Evolutionary conservation across 495 filamentous ascomycete species (phyloP).

Genomic region (Oleoguttula mirabilis): DNA sequence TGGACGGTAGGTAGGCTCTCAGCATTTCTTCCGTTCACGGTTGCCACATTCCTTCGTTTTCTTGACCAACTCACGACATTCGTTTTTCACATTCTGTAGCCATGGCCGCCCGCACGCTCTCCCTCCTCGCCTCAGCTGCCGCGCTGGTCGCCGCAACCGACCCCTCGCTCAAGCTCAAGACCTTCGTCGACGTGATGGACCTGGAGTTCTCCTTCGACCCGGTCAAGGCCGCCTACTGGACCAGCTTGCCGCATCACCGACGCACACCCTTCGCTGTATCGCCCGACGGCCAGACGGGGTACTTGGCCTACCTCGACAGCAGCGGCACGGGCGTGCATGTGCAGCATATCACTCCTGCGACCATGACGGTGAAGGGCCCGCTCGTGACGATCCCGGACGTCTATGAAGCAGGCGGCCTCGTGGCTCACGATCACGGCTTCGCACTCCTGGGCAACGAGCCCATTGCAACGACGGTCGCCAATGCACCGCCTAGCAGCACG

Average conservation of each 20-base stretch:
- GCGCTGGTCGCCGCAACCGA: constrained; percentile 9
- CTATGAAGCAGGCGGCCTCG: constrained; percentile 42
- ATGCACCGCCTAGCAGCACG: constrained; percentile 35
- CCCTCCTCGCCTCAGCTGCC: too few species aligned
- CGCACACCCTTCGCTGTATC: constrained; percentile 43
- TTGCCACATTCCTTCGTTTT: too few species aligned
- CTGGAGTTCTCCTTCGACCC: constrained; percentile 37
- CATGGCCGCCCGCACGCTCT: too few species aligned
- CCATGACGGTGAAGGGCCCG: constrained; percentile 37
- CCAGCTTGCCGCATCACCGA: constrained; percentile 40
- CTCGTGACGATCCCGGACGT: constrained; percentile 31
- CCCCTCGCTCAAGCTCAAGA: constrained; percentile 25
- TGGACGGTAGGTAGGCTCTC: too few species aligned
- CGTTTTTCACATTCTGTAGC: too few species aligned
- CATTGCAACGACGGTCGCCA: constrained; percentile 35
- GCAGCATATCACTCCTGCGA: constrained; percentile 35
- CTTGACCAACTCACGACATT: too few species aligned
- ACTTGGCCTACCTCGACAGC: constrained; percentile 40
- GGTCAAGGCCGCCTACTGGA: constrained; percentile 42
- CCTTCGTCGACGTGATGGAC: constrained; percentile 34
- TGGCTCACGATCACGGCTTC: constrained; percentile 46
- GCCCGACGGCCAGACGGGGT: constrained; percentile 40
- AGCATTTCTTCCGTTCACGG: too few species aligned
- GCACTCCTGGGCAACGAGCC: constrained; percentile 41
- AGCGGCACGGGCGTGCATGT: constrained; percentile 39